These are phyloP conservation scores for Rhododendron vialii DNA, from an alignment of 148 eudicot species.

Conservation along the genomic window DNA sequence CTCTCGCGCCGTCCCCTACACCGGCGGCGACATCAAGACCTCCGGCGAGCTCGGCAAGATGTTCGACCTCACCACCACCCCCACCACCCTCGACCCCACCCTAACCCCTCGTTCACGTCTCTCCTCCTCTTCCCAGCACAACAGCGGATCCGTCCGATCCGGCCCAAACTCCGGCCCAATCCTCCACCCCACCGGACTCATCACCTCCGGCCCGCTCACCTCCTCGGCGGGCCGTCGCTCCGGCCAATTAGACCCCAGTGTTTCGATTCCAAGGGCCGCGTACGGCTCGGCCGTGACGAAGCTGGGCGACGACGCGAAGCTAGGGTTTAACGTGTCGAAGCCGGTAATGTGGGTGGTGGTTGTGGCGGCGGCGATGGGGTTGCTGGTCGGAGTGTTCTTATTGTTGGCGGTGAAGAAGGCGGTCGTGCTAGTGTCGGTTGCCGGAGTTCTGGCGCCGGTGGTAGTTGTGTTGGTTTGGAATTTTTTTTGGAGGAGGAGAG, in stretches of 20 bases:
- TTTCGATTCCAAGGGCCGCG: constrained; percentile 25
- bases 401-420: constrained; percentile 69
- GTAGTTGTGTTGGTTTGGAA: constrained; percentile 52
- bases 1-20: constrained; percentile 64
- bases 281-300: constrained; percentile 82
- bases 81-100: constrained; percentile 21
- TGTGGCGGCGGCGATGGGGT: constrained; percentile 67
- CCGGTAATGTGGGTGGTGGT: constrained; percentile 71
- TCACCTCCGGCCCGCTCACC: constrained; percentile 72
- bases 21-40: constrained; percentile 75
- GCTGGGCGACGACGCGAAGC: constrained; percentile 43
- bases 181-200: constrained; percentile 77
- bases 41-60: constrained; percentile 90
- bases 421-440: constrained; percentile 54
- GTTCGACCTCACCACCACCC: constrained; percentile 52
- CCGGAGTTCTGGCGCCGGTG: constrained; percentile 48
- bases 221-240: constrained; percentile 39
- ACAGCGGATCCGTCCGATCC: constrained; percentile 73
- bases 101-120: constrained; percentile 23
- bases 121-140: constrained; percentile 49
- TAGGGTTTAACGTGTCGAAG: constrained; percentile 63
- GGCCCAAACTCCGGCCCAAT: constrained; percentile 66
- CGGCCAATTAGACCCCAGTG: constrained; percentile 35
- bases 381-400: constrained; percentile 67
- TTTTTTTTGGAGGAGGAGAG: constrained; percentile 48